These are phyloP conservation scores for Dictyostelium citrinum DNA, from an alignment of 78 protist species.

Conservation along the genomic window DNA sequence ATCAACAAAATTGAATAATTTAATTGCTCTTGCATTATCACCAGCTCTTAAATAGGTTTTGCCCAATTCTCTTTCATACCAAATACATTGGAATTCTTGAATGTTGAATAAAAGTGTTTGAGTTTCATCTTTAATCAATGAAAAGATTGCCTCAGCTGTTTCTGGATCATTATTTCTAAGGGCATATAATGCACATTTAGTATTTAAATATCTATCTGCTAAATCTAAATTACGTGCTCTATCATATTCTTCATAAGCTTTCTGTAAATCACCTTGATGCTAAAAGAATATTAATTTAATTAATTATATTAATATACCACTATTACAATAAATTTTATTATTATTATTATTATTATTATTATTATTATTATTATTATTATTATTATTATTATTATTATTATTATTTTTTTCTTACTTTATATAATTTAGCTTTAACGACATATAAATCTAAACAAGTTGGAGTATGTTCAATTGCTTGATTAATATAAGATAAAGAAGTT, in stretches of 20 bases:
- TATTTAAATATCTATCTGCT: slow-evolving; percentile 94
- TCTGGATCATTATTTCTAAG: slow-evolving; percentile 69
- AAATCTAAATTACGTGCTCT: slow-evolving; percentile 90
- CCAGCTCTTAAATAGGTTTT: slow-evolving; percentile 41
- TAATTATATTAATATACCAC: not conserved
- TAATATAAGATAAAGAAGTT: slow-evolving; percentile 53
- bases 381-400: not conserved
- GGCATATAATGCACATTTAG: slow-evolving; percentile 80
- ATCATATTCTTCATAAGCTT: slow-evolving; percentile 82
- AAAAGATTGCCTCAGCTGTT: slow-evolving; percentile 76
- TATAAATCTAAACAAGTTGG: slow-evolving; percentile 90
- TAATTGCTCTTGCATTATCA: slow-evolving; percentile 79
- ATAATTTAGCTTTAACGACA: slow-evolving; percentile 78
- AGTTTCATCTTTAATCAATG: slow-evolving; percentile 72
- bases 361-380: not conserved
- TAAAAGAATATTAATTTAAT: not conserved
- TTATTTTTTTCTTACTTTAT: slow-evolving; percentile 48
- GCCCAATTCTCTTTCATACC: slow-evolving; percentile 87
- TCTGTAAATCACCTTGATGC: slow-evolving; percentile 85
- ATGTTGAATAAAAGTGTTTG: slow-evolving; percentile 20
- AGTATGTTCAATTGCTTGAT: slow-evolving; percentile 87
- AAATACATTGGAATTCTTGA: slow-evolving; percentile 89
- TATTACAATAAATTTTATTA: too few relatives aligned
- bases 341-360: not conserved
- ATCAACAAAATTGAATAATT: slow-evolving; percentile 79